Evolutionary conservation across 305 asterid genomes (phyloP).

Genomic region (Euphrasia arctica): DNA sequence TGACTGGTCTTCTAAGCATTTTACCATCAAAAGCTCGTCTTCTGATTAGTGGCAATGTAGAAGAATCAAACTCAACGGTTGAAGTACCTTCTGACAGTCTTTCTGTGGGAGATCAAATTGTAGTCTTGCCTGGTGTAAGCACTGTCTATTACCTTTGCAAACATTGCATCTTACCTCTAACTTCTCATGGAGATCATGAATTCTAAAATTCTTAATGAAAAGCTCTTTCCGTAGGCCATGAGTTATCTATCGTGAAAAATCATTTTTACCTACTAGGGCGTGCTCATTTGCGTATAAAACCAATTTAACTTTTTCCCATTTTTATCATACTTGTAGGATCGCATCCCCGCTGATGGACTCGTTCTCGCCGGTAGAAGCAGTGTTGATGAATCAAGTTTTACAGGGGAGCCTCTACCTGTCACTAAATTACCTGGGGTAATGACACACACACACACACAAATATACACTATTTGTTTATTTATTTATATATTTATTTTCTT

Average conservation of each 20-base stretch:
- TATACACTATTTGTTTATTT: slow-evolving; percentile 5
- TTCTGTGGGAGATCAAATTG: slow-evolving; percentile 86
- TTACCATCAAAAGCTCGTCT: slow-evolving; percentile 99
- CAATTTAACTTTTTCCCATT: slow-evolving; percentile 13
- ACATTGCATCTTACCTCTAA: slow-evolving; percentile 18
- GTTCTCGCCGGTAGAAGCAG: slow-evolving; percentile 90
- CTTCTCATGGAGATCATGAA: slow-evolving; percentile 22
- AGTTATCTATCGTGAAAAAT: slow-evolving; percentile 1
- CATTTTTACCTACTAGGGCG: slow-evolving; percentile 10
- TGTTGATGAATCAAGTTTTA: slow-evolving; percentile 96
- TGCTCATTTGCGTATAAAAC: slow-evolving; percentile 13
- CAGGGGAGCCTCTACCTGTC: slow-evolving; percentile 97
- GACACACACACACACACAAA: not conserved
- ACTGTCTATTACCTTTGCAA: slow-evolving; percentile 12
- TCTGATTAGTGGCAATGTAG: slow-evolving; percentile 50
- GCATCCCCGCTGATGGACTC: slow-evolving; percentile 97
- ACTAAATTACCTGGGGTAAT: slow-evolving; percentile 96
- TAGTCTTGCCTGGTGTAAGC: slow-evolving; percentile 96
- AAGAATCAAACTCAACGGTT: slow-evolving; percentile 57
- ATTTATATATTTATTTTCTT: not conserved
- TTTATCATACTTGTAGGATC: slow-evolving; percentile 57
- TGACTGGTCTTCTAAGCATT: slow-evolving; percentile 86
- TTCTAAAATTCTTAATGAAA: slow-evolving; percentile 8
- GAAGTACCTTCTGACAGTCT: slow-evolving; percentile 90
- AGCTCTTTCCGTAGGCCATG: slow-evolving; percentile 19